These are phyloP conservation scores for Capronia coronata DNA, from an alignment of 2,329 filamentous ascomycete genomes.

Conservation along the genomic window DNA sequence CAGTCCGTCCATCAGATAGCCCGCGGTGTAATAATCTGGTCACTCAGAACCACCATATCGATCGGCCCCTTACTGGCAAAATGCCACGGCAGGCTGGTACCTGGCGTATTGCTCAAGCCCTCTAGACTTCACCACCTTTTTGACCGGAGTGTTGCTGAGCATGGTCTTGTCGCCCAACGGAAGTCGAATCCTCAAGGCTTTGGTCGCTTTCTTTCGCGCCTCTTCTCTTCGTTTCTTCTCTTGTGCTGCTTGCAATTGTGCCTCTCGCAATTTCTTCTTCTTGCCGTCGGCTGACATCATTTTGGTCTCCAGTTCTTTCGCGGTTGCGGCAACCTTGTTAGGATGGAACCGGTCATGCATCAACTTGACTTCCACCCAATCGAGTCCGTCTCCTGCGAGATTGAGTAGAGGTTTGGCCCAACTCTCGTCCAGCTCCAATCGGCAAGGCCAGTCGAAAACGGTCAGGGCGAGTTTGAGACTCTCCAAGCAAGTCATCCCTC, in stretches of 20 bases:
- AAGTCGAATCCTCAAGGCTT: conserved; percentile 27
- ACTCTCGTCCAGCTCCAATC: conserved; percentile 13
- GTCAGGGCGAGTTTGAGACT: conserved; percentile 20
- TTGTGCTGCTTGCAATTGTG: conserved; percentile 8
- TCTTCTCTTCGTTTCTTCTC: conserved; percentile 19
- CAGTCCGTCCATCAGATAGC: too few relatives aligned
- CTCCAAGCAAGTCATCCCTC: conserved; percentile 17
- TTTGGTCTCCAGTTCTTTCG: conserved; percentile 20
- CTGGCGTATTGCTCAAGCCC: conserved; percentile 22
- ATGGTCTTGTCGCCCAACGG: conserved; percentile 5
- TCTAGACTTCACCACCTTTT: conserved; percentile 20
- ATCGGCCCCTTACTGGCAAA: conserved; percentile 1
- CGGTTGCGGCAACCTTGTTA: conserved; percentile 5
- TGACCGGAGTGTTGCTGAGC: conserved; percentile 3
- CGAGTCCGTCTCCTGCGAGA: conserved; percentile 19
- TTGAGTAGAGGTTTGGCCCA: conserved; percentile 21
- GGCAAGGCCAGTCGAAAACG: conserved; percentile 26
- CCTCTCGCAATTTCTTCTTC: conserved; percentile 16
- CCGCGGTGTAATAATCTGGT: too few relatives aligned
- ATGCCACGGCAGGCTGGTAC: conserved; percentile 11
- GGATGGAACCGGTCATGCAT: conserved; percentile 22
- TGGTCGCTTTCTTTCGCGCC: conserved; percentile 14
- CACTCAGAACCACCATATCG: not conserved
- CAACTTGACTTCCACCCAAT: conserved; percentile 18
- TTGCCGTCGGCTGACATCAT: conserved; percentile 27